Evolutionary conservation across 306 rosid genomes (phyloP), one percentile per base, ranked within the genome.

Genomic region (Gleditsia sinensis): DNA sequence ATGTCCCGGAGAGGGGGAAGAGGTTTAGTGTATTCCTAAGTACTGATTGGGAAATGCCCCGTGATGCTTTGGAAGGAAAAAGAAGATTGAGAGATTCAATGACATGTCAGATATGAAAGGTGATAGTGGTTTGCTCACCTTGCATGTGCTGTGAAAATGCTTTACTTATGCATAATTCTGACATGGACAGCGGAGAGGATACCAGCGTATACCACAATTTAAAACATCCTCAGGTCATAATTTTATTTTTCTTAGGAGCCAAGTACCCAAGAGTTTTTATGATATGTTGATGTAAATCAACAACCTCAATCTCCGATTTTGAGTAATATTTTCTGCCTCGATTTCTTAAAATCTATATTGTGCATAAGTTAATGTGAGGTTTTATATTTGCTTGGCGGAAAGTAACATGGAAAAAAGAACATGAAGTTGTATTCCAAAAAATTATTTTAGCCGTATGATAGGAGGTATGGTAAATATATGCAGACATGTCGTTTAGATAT

Each of bases 1-100:
- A 91, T 67, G 98, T 94, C 2, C 89, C 96, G 0, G 98, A 94
- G 93, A 86, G 97, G 50, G 97, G 98, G 75, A 91, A 89, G 92
- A 85, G 98, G 80, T 90, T 89, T 71, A 84, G 90, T 46, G 96
- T 94, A 67, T 89, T 89, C 81, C 75, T 94, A 40, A 91, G 93
- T 86, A 80, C 83, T 91, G 54, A 81, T 91, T 73, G 88, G 91
- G 79, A 91, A 90, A 76, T 82, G 92, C 71, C 97, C 94, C 33
- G 73, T 88, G 84, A 79, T 88, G 19, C 77, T 80, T 64, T 88
- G 91, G 91, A 88, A 70, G 87, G 91, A 88, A 59, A 91, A 76
- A 84, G 82, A 85, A 84, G 79, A 79, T 88, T 20, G 87, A 81
- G 77, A 69, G 76, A 27, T 79, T 55, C 43, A 84, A 82, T 43